Conservation (phyloP, 2,329 filamentous ascomycete species). For the Neodidymelliopsis sp. region DNA sequence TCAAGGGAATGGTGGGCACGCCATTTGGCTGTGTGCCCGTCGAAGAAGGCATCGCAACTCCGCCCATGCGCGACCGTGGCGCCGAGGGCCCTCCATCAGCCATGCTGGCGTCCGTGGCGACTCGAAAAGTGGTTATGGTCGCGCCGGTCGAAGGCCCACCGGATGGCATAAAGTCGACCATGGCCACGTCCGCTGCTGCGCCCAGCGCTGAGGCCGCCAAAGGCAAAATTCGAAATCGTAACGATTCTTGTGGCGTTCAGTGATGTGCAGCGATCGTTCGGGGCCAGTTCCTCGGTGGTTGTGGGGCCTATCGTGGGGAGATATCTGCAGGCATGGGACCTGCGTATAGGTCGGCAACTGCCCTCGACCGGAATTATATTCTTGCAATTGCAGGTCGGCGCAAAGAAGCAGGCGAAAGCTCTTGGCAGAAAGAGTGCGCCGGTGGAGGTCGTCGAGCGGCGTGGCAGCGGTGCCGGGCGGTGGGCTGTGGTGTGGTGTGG, state of each 20-base stretch:
- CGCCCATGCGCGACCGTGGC: constrained; percentile 43
- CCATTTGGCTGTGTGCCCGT: constrained; percentile 50
- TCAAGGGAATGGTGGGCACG: constrained; percentile 62
- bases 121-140: constrained; percentile 49
- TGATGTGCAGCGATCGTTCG: constrained; percentile 12
- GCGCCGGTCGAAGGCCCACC: constrained; percentile 43
- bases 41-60: constrained; percentile 27
- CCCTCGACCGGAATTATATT: constrained; percentile 19
- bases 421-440: background rate
- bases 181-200: constrained; percentile 37
- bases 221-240: constrained; percentile 1
- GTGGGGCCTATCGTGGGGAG: constrained; percentile 38
- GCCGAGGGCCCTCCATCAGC: constrained; percentile 31
- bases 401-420: constrained; percentile 4
- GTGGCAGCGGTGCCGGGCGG: constrained; percentile 13
- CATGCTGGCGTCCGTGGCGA: constrained; percentile 41
- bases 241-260: constrained; percentile 13
- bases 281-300: constrained; percentile 19
- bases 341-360: constrained; percentile 33
- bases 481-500: constrained; percentile 3
- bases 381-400: constrained; percentile 1
- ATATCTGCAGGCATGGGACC: constrained; percentile 45
- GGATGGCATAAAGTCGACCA: constrained; percentile 48
- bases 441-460: background rate
- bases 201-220: constrained; percentile 26